Conservation (phyloP, 805 yeast species). For the Spathaspora arborariae region DNA sequence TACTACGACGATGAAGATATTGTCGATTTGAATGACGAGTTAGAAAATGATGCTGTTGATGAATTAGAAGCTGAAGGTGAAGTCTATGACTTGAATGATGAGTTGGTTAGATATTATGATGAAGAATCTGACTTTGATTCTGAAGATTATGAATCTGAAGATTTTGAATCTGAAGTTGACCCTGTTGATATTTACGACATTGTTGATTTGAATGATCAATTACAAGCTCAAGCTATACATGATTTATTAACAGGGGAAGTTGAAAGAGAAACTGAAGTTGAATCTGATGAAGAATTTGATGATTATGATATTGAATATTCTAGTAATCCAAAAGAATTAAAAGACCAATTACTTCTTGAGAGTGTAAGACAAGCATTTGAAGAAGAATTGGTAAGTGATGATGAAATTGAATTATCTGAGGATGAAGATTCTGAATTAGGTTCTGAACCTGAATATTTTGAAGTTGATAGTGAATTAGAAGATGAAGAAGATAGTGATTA, state of each 20-base stretch:
- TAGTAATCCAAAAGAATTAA: conserved; percentile 24
- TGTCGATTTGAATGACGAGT: conserved; percentile 32
- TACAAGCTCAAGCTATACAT: conserved; percentile 31
- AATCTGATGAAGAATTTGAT: conserved; percentile 6
- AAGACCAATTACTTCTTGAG: conserved; percentile 34
- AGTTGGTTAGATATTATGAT: conserved; percentile 25
- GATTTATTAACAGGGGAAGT: conserved; percentile 8
- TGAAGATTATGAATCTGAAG: conserved; percentile 10
- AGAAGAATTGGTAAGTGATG: conserved; percentile 30
- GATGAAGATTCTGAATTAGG: conserved; percentile 21
- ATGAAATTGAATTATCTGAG: conserved; percentile 18
- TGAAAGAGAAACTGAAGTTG: neutral
- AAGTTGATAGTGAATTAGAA: conserved; percentile 30
- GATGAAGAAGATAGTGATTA: conserved; percentile 12
- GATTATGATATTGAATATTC: conserved; percentile 18
- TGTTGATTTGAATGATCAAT: conserved; percentile 37
- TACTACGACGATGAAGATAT: conserved; percentile 16
- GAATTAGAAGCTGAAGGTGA: conserved; percentile 22
- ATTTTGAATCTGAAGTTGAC: conserved; percentile 12
- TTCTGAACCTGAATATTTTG: conserved; percentile 25
- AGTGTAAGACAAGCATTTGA: conserved; percentile 32
- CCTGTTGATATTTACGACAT: conserved; percentile 31
- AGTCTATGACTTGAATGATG: conserved; percentile 28
- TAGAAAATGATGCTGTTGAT: conserved; percentile 26
- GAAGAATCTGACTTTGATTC: conserved; percentile 9